Evolutionary conservation across 2,329 filamentous ascomycete genomes (phyloP).

Genomic region (Colletotrichum sp.): DNA sequence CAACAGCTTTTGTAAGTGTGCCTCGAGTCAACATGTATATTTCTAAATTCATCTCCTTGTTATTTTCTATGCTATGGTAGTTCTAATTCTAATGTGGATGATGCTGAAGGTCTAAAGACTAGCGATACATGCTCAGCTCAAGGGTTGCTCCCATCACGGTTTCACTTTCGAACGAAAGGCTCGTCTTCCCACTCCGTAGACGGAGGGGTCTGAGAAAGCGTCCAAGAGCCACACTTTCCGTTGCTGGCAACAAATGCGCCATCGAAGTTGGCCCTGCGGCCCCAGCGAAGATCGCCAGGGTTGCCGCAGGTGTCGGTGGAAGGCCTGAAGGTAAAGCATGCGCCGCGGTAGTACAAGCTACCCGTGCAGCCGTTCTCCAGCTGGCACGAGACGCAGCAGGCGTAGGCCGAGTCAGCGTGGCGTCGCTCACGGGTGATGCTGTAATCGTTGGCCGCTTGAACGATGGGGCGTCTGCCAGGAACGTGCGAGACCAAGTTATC

Average conservation of each 20-base stretch:
- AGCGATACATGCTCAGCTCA: neutral
- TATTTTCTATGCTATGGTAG: neutral
- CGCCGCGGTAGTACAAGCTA: neutral
- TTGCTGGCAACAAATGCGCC: conserved; percentile 7
- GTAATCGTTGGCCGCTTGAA: neutral
- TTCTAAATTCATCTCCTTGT: neutral
- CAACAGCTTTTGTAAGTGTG: neutral
- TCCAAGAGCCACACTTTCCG: conserved; percentile 1
- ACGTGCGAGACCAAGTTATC: neutral
- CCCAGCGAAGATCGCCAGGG: neutral
- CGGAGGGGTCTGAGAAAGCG: neutral
- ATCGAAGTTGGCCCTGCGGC: neutral
- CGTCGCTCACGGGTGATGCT: neutral
- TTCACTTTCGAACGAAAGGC: neutral
- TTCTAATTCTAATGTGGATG: neutral
- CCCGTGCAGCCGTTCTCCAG: neutral
- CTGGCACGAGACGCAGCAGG: conserved; percentile 12
- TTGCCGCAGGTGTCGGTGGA: neutral
- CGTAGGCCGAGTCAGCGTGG: neutral
- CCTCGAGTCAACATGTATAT: neutral
- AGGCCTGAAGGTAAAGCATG: conserved; percentile 6
- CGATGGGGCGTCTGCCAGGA: neutral
- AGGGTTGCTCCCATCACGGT: neutral
- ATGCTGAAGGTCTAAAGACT: neutral
- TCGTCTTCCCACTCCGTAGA: neutral